phyloP scores from a whole-genome alignment of 108 stramenopile species.

The Nitzschia sp. region DNA sequence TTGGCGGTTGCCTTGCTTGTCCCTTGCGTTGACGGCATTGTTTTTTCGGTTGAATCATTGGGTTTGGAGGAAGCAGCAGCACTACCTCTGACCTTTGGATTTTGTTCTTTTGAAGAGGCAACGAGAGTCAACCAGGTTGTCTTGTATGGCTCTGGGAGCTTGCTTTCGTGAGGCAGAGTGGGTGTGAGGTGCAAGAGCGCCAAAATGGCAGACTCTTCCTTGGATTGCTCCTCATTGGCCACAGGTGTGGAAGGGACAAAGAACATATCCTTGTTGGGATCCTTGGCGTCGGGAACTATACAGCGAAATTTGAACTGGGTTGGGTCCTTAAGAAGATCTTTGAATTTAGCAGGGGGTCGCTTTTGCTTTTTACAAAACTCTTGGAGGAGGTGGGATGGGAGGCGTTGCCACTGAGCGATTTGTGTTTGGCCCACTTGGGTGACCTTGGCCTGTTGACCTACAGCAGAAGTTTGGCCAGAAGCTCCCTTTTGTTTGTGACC shows the following conservation, averaged over 20 bases:
- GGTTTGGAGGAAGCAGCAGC: not conserved
- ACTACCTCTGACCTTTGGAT: slow-evolving; percentile 1
- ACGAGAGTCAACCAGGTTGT: slow-evolving; percentile 74
- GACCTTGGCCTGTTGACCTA: slow-evolving; percentile 51
- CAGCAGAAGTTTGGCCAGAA: slow-evolving; percentile 56
- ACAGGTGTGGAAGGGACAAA: slow-evolving; percentile 66
- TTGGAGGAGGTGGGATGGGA: slow-evolving; percentile 71
- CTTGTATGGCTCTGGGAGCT: slow-evolving; percentile 90
- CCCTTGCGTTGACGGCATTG: not conserved
- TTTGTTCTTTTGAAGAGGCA: slow-evolving; percentile 7
- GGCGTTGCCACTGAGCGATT: slow-evolving; percentile 84
- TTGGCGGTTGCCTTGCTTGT: slow-evolving; percentile 43
- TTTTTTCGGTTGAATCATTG: slow-evolving; percentile 2
- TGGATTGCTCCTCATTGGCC: slow-evolving; percentile 76
- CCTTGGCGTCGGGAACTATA: slow-evolving; percentile 81
- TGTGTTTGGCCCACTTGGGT: slow-evolving; percentile 67
- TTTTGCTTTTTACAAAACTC: slow-evolving; percentile 71
- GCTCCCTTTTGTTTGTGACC: slow-evolving; percentile 89
- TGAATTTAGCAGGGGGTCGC: slow-evolving; percentile 60
- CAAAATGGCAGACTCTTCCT: slow-evolving; percentile 84
- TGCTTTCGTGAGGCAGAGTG: slow-evolving; percentile 83
- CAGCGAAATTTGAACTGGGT: slow-evolving; percentile 46
- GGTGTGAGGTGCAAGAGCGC: slow-evolving; percentile 81
- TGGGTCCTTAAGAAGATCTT: slow-evolving; percentile 24
- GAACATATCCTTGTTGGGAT: slow-evolving; percentile 69